Conservation (phyloP, 345 rosid species). For the Fremontodendron californicum region DNA sequence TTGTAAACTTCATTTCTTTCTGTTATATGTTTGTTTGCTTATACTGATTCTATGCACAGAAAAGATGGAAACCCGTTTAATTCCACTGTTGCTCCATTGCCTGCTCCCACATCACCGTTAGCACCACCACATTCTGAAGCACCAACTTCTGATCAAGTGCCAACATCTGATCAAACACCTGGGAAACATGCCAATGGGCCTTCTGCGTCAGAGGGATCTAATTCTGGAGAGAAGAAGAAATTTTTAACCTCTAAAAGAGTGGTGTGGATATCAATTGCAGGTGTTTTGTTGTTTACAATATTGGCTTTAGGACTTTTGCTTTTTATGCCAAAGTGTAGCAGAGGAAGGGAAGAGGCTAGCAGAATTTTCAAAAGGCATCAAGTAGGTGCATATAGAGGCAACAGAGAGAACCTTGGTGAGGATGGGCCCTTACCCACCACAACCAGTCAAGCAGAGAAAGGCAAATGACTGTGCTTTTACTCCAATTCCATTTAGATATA, state of each 20-base stretch:
- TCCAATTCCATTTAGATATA: not conserved
- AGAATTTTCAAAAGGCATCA: conserved; percentile 57
- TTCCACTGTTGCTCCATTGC: conserved; percentile 43
- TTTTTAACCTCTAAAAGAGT: conserved; percentile 46
- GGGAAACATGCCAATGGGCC: conserved; percentile 61
- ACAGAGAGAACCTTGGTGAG: conserved; percentile 53
- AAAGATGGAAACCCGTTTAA: conserved; percentile 82
- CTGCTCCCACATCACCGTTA: conserved; percentile 48
- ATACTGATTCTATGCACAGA: conserved; percentile 42
- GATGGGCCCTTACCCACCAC: conserved; percentile 37
- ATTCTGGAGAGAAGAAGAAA: conserved; percentile 36
- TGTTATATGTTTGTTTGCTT: conserved; percentile 6
- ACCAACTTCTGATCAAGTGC: conserved; percentile 35
- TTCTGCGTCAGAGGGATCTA: conserved; percentile 46
- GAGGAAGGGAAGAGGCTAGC: conserved; percentile 47
- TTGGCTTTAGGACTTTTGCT: conserved; percentile 49
- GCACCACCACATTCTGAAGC: conserved; percentile 37
- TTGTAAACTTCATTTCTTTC: not conserved
- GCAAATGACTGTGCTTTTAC: conserved; percentile 30
- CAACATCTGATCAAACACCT: conserved; percentile 38
- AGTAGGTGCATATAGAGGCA: conserved; percentile 64
- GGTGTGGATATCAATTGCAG: conserved; percentile 77
- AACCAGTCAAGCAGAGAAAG: conserved; percentile 57
- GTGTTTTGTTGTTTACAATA: conserved; percentile 48
- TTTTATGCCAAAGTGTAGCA: conserved; percentile 48